Percentiles rank a stretch among this genome's conserved stretches.
These are phyloP conservation scores for Coffea humblotiana DNA, from an alignment of 305 asterid genomes.

Conservation along the genomic window DNA sequence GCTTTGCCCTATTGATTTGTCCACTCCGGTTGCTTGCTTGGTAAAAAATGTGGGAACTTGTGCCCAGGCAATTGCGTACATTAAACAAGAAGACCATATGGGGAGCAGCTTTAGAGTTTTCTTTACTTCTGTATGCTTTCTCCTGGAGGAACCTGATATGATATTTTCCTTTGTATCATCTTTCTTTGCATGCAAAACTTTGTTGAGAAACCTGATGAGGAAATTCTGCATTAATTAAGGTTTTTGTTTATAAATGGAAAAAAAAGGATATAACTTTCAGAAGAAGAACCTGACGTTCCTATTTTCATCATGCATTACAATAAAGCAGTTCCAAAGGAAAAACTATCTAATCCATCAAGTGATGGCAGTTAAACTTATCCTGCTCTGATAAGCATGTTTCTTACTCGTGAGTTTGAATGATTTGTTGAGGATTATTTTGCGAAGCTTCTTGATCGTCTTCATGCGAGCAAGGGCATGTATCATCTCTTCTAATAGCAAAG, in stretches of 20 bases:
- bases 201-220: background rate
- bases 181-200: background rate
- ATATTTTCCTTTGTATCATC: background rate
- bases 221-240: background rate
- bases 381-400: background rate
- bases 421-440: background rate
- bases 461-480: too few species aligned
- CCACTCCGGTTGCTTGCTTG: constrained; percentile 16
- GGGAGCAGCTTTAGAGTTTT: constrained; percentile 6
- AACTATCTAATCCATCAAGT: too few species aligned
- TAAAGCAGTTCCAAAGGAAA: too few species aligned
- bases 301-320: too few species aligned
- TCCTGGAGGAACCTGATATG: background rate
- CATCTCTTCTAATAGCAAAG: background rate
- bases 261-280: too few species aligned
- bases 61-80: constrained; percentile 9
- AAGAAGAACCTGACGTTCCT: too few species aligned
- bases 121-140: background rate
- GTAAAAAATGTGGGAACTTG: constrained; percentile 12
- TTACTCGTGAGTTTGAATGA: background rate
- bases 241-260: too few species aligned
- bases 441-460: background rate
- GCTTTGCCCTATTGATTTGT: constrained; percentile 5
- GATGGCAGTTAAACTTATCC: too few species aligned
- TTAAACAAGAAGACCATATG: constrained; percentile 7